Evolutionary conservation across 2,329 filamentous ascomycete species (phyloP), one percentile per base, ranked within the genome.

Genomic region (Colletotrichum graminicola): DNA sequence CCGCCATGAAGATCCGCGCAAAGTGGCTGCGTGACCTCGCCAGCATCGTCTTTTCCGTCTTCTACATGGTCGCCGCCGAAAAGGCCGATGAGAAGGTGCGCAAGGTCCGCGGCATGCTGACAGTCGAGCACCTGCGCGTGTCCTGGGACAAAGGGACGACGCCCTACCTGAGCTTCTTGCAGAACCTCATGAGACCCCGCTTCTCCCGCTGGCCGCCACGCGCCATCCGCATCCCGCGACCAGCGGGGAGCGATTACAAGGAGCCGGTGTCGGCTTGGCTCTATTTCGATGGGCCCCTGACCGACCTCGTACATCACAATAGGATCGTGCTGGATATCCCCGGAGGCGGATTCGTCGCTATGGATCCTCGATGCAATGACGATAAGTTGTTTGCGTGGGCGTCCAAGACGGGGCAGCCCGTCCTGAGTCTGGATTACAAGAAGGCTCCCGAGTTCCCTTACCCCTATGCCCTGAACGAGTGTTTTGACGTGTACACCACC

Each of bases 131-230:
- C 80, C 81, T 99, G 76, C 89, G 96, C 7, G 91, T 98, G 10
- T 94, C 94, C 66, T 99, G 96, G 96, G 97, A 98, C 78, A 99
- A 99, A 80, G 91, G 93, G 16, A 97, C 90, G 0, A 95, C 94
- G 11, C 95, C 96, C 0, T 97, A 97, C 78, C 84, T 99, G 21
- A 85, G 87, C 62, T 91, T 93, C 71, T 80, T 96, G 64, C 92
- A 93, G 62, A 88, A 85, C 18, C 79, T 98, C 65, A 81, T 95
- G 80, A 89, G 95, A 2, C 95, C 95, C 1, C 88, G 92, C 23
- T 89, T 97, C 74, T 95, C 93, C 76, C 89, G 89, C 72, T 97
- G 95, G 84, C 90, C 92, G 7, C 94, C 96, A 2, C 88, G 95
- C 57, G 91, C 92, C 66, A 91, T 98, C 62, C 89, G 94, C 26